A percentile compares a stretch with the other conserved stretches of the same genome.
Evolutionary conservation across 805 yeast genomes (phyloP).

Genomic region (Candida peoriensis): DNA sequence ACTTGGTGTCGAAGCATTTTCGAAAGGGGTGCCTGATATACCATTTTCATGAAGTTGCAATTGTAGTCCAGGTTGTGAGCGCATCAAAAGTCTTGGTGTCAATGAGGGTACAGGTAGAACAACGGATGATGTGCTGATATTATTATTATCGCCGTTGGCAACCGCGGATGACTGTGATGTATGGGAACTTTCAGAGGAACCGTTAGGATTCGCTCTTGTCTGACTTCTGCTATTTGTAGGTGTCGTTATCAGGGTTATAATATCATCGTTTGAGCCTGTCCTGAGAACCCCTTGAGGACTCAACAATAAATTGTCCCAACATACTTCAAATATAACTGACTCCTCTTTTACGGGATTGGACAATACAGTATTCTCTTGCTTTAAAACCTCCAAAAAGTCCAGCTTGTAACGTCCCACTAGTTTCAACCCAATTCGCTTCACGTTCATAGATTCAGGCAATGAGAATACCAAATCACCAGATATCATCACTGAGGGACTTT

Average conservation of each 20-base stretch:
- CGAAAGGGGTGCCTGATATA: slow-evolving; percentile 30
- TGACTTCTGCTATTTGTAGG: slow-evolving; percentile 10
- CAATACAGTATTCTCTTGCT: slow-evolving; percentile 32
- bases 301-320: slow-evolving; percentile 57
- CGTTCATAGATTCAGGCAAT: slow-evolving; percentile 58
- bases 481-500: slow-evolving; percentile 70
- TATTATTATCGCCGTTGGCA: too few relatives aligned
- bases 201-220: not conserved
- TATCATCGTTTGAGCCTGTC: slow-evolving; percentile 11
- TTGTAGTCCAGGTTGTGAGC: slow-evolving; percentile 21
- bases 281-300: slow-evolving; percentile 26
- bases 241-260: slow-evolving; percentile 1
- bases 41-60: slow-evolving; percentile 26
- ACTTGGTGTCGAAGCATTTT: slow-evolving; percentile 16
- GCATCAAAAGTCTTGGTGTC: slow-evolving; percentile 7
- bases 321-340: slow-evolving; percentile 59
- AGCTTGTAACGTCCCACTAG: slow-evolving; percentile 59
- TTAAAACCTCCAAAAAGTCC: slow-evolving; percentile 46
- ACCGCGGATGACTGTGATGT: too few relatives aligned
- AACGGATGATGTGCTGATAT: slow-evolving; percentile 5
- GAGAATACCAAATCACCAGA: slow-evolving; percentile 72
- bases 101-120: slow-evolving; percentile 3
- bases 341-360: slow-evolving; percentile 44
- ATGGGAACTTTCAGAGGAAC: not conserved
- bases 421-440: slow-evolving; percentile 56